Evolutionary conservation across 1,139 yeast species (phyloP).

Genomic region (Debaryomyces udenii): DNA sequence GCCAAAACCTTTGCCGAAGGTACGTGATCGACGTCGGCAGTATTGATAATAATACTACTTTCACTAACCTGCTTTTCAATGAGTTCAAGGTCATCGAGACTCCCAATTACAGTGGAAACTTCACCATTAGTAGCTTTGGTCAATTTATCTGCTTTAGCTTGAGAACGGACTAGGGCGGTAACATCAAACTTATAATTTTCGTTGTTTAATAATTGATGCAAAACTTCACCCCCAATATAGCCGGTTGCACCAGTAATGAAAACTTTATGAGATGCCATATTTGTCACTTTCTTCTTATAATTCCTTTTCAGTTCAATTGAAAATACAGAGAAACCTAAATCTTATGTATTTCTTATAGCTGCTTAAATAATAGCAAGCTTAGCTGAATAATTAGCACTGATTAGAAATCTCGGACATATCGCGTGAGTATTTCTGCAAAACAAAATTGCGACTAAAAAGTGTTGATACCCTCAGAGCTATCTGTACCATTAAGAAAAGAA

Average conservation of each 20-base stretch:
- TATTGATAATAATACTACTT: conserved; percentile 36
- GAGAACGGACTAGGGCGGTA: conserved; percentile 29
- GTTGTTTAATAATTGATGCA: conserved; percentile 27
- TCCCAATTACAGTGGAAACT: conserved; percentile 24
- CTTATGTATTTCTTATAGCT: background rate
- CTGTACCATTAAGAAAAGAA: too few relatives aligned
- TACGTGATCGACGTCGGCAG: conserved; percentile 42
- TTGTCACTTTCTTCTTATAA: background rate
- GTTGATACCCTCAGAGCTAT: too few relatives aligned
- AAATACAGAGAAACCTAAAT: too few relatives aligned
- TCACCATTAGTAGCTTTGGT: conserved; percentile 21
- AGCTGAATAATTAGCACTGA: background rate
- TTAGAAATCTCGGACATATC: conserved; percentile 8
- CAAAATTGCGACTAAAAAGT: too few relatives aligned
- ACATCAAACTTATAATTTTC: conserved; percentile 19
- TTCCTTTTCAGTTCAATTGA: too few relatives aligned
- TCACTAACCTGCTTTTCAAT: conserved; percentile 23
- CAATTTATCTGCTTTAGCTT: conserved; percentile 27
- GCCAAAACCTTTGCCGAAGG: conserved; percentile 31
- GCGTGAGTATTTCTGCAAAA: background rate
- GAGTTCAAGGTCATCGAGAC: conserved; percentile 25
- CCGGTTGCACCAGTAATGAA: conserved; percentile 40
- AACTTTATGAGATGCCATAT: conserved; percentile 13
- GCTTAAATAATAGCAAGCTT: conserved; percentile 1
- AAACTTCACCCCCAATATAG: conserved; percentile 36